Percentiles rank a stretch among this genome's conserved stretches.
Evolutionary conservation across 2,329 filamentous ascomycete genomes (phyloP).

Genomic region (Apiospora kogelbergensis): DNA sequence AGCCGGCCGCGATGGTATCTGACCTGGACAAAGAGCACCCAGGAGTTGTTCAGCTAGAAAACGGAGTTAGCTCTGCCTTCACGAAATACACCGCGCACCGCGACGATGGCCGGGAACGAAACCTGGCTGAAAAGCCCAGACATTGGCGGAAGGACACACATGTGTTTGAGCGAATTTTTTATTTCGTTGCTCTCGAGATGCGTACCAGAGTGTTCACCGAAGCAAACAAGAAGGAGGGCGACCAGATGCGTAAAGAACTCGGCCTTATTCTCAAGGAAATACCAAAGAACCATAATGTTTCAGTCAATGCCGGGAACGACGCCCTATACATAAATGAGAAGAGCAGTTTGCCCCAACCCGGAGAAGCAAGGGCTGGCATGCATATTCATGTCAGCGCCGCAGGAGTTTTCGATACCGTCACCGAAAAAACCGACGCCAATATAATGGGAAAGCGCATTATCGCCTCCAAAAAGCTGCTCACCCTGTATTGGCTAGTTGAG

Average conservation of each 20-base stretch:
- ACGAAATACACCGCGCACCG: too few species aligned
- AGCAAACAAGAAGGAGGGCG: too few species aligned
- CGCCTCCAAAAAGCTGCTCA: background rate
- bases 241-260: background rate
- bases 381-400: background rate
- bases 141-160: too few species aligned
- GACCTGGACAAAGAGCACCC: background rate
- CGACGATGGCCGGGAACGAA: too few species aligned
- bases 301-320: background rate
- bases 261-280: rapidly evolving
- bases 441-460: background rate
- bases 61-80: too few species aligned
- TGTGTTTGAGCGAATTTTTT: background rate
- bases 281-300: background rate
- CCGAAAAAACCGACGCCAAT: too few species aligned
- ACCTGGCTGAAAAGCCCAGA: too few species aligned
- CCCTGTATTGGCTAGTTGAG: background rate
- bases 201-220: background rate
- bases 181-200: background rate
- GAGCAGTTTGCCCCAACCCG: too few species aligned
- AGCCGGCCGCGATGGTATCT: background rate
- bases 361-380: background rate
- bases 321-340: too few species aligned
- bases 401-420: background rate
- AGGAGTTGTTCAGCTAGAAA: too few species aligned